Evolutionary conservation across 2,329 filamentous ascomycete species (phyloP).

Genomic region (Phialophora expanda): DNA sequence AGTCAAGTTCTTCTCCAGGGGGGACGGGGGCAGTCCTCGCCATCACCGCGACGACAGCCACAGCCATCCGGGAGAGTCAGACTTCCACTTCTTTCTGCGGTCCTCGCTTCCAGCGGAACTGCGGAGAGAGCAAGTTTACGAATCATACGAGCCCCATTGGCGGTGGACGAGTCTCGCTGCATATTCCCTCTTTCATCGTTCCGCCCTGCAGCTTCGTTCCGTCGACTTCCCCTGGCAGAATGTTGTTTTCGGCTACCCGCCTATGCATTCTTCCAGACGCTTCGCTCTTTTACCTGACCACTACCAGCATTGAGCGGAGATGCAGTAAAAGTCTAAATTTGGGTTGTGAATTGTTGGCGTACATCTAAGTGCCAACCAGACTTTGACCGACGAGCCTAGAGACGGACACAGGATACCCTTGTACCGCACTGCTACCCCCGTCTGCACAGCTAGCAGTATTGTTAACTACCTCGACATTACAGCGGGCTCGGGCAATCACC

Average conservation of each 20-base stretch:
- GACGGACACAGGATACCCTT: no score
- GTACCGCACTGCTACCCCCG: no score
- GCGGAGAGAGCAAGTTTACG: not conserved
- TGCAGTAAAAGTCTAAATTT: no score
- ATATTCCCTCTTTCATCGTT: conserved; percentile 9
- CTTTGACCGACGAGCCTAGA: no score
- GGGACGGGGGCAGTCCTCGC: not conserved
- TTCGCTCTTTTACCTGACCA: not conserved
- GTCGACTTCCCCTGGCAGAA: not conserved
- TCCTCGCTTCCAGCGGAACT: not conserved
- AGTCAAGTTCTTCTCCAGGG: not conserved
- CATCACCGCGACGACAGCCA: not conserved
- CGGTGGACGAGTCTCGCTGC: conserved; percentile 3
- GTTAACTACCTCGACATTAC: no score
- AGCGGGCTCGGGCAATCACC: no score
- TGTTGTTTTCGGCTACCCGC: not conserved
- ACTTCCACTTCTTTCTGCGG: not conserved
- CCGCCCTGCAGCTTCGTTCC: not conserved
- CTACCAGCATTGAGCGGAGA: no score
- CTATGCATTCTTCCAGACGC: not conserved
- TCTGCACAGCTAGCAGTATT: no score
- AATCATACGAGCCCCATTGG: conserved; percentile 6
- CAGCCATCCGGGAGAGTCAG: not conserved
- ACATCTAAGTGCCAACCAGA: no score
- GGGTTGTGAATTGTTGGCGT: no score